These are phyloP conservation scores for Globisporangium paddicum DNA, from an alignment of 352 stramenopile species.

Conservation along the genomic window DNA sequence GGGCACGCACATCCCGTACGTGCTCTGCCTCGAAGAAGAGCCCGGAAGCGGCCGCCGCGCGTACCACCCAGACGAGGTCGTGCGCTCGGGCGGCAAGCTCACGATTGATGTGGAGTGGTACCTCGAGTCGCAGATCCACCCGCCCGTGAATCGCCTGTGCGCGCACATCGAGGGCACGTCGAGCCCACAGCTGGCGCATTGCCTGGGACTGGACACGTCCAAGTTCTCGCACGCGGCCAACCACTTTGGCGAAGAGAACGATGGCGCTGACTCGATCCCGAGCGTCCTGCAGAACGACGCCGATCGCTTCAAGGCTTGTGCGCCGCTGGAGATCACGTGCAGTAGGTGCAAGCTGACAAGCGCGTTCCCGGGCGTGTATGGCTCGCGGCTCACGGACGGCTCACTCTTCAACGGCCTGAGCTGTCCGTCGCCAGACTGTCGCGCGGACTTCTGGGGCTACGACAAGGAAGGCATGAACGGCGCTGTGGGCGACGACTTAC, in stretches of 20 bases:
- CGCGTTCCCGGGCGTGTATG: conserved; percentile 72
- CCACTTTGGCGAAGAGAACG: conserved; percentile 82
- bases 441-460: conserved; percentile 79
- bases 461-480: conserved; percentile 73
- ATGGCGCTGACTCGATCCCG: conserved; percentile 81
- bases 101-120: conserved; percentile 97
- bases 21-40: conserved; percentile 92
- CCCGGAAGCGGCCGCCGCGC: conserved; percentile 61
- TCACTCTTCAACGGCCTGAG: conserved; percentile 45
- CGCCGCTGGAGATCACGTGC: conserved; percentile 71
- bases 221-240: conserved; percentile 90
- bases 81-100: conserved; percentile 69
- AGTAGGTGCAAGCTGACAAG: conserved; percentile 56
- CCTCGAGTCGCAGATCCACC: conserved; percentile 95
- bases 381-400: conserved; percentile 28
- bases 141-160: conserved; percentile 96
- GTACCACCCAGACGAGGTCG: conserved; percentile 88
- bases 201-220: conserved; percentile 94
- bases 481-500: conserved; percentile 65
- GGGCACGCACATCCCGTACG: conserved; percentile 98
- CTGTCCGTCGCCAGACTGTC: conserved; percentile 62
- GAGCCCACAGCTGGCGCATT: conserved; percentile 92
- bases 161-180: conserved; percentile 98
- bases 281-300: conserved; percentile 84
- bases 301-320: conserved; percentile 88